Evolutionary conservation across 1,284 basidiomycete species (phyloP).

Genomic region (Ceratobasidium theobromae): DNA sequence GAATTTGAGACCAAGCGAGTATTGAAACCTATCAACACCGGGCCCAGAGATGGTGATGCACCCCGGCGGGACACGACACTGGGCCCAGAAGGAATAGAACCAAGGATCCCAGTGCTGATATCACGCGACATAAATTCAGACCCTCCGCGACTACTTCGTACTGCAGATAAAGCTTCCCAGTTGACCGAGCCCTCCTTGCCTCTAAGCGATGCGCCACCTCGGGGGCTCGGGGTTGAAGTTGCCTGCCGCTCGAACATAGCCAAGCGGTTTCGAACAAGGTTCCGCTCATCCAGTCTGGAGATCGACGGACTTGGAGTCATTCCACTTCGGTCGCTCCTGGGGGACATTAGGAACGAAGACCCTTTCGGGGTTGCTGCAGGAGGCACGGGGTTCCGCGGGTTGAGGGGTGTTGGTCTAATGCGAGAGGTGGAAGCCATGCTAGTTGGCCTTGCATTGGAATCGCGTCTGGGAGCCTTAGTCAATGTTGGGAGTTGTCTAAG

Average conservation of each 20-base stretch:
- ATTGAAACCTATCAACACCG: too few relatives aligned
- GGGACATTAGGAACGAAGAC: background rate
- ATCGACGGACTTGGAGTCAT: constrained; percentile 19
- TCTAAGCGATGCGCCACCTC: background rate
- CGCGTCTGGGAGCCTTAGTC: background rate
- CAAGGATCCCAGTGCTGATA: too few relatives aligned
- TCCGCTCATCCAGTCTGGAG: constrained; percentile 7
- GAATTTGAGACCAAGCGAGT: too few relatives aligned
- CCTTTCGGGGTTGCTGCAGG: background rate
- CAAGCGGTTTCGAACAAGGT: constrained; percentile 3
- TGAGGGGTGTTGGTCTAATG: background rate
- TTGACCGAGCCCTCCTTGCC: background rate
- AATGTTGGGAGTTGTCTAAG: too few relatives aligned
- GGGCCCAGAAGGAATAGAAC: too few relatives aligned
- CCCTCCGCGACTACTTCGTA: background rate
- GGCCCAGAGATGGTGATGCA: too few relatives aligned
- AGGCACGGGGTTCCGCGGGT: constrained; percentile 1
- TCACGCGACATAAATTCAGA: background rate
- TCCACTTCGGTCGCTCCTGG: background rate
- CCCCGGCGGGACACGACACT: too few relatives aligned
- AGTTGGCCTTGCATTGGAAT: background rate
- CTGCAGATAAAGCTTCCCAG: constrained; percentile 22
- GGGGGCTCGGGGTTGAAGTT: background rate
- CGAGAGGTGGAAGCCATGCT: background rate
- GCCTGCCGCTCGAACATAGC: constrained; percentile 11